These are phyloP conservation scores for Cyclanthera cordifolia DNA, from an alignment of 306 rosid species.

Conservation along the genomic window DNA sequence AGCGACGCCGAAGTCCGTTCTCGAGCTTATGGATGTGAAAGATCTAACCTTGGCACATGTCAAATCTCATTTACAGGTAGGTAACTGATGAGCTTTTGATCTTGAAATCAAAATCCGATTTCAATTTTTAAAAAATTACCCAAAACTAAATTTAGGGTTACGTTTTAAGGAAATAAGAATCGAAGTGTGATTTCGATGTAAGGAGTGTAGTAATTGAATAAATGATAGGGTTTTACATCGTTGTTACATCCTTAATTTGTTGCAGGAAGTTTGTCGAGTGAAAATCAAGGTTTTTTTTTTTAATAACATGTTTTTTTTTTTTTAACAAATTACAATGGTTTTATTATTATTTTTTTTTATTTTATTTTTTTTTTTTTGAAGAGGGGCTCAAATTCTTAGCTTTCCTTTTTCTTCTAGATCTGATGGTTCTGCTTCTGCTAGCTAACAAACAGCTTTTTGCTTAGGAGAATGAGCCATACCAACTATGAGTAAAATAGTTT, in stretches of 20 bases:
- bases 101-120: neutral
- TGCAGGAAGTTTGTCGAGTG: slow-evolving; percentile 25
- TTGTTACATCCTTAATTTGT: slow-evolving; percentile 23
- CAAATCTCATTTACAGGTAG: slow-evolving; percentile 97
- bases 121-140: neutral
- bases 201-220: neutral
- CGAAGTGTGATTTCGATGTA: neutral
- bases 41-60: slow-evolving; percentile 99
- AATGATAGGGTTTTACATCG: neutral
- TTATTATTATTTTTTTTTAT: slow-evolving; percentile 26
- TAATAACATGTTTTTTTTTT: slow-evolving; percentile 22
- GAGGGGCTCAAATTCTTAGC: slow-evolving; percentile 43
- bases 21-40: slow-evolving; percentile 99
- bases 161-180: neutral
- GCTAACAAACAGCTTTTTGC: slow-evolving; percentile 84
- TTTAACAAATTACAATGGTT: slow-evolving; percentile 55
- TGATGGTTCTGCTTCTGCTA: slow-evolving; percentile 74
- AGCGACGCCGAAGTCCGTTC: slow-evolving; percentile 98
- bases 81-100: neutral
- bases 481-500: slow-evolving; percentile 23
- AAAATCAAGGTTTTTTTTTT: neutral
- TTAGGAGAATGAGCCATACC: slow-evolving; percentile 68
- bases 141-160: neutral
- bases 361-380: slow-evolving; percentile 18
- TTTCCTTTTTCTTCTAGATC: slow-evolving; percentile 70